A percentile compares a stretch with the other conserved stretches of the same genome.
Evolutionary conservation across 768 basidiomycete genomes (phyloP).

Genomic region (Agaricus blazei): DNA sequence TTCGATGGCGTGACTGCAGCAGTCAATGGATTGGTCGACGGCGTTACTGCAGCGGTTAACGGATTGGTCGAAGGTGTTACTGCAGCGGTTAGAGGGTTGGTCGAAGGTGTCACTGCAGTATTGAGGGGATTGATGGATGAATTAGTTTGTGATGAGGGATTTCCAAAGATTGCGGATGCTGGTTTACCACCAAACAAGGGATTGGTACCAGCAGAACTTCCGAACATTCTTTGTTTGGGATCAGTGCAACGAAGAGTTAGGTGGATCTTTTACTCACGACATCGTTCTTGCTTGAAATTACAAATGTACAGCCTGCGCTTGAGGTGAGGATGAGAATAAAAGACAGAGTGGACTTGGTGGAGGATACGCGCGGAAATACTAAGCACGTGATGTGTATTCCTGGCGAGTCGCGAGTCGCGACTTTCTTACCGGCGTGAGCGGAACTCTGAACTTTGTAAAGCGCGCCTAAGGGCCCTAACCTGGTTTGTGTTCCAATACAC

Average conservation of each 20-base stretch:
- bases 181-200: conserved; percentile 6
- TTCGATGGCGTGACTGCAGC: conserved; percentile 13
- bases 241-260: not conserved
- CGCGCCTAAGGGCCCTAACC: too few relatives aligned
- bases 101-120: conserved; percentile 9
- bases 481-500: too few relatives aligned
- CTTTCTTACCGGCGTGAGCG: too few relatives aligned
- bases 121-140: conserved; percentile 14
- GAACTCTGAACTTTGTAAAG: too few relatives aligned
- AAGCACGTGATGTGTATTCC: too few relatives aligned
- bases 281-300: not conserved
- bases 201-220: conserved; percentile 14
- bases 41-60: too few relatives aligned
- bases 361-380: too few relatives aligned
- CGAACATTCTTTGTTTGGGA: not conserved
- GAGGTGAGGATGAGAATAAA: not conserved
- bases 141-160: conserved; percentile 21
- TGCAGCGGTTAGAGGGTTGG: too few relatives aligned
- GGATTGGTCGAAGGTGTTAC: too few relatives aligned
- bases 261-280: not conserved
- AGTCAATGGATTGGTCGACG: too few relatives aligned
- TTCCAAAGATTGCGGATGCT: conserved; percentile 31
- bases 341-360: too few relatives aligned
- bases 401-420: too few relatives aligned
- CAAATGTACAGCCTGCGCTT: not conserved